phyloP scores from a whole-genome alignment of 106 monocot genomes.

The Dendrobium officinale region DNA sequence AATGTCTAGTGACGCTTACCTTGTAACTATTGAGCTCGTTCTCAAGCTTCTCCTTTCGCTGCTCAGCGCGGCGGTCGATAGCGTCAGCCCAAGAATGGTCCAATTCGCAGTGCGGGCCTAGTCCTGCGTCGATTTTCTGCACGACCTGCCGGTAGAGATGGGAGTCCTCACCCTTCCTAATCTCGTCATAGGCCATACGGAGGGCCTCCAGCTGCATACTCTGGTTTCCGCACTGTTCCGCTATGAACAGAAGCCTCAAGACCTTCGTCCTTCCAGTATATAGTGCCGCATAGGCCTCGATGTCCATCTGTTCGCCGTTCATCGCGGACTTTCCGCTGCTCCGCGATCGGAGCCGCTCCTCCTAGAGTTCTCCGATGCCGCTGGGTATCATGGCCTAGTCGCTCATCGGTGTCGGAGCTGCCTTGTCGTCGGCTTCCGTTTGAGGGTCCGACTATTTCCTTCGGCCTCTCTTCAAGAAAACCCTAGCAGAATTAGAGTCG shows the following conservation, averaged over 20 bases:
- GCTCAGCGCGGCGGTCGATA: slow-evolving; percentile 62
- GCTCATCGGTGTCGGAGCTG: slow-evolving; percentile 13
- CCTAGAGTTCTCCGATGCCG: slow-evolving; percentile 22
- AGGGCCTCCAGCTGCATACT: slow-evolving; percentile 73
- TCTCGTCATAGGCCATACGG: slow-evolving; percentile 90
- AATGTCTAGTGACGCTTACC: slow-evolving; percentile 22
- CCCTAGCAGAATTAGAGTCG: slow-evolving; percentile 11
- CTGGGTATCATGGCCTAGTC: slow-evolving; percentile 35
- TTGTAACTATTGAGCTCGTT: slow-evolving; percentile 83
- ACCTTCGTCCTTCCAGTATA: slow-evolving; percentile 78
- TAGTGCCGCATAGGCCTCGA: slow-evolving; percentile 82
- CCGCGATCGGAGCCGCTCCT: slow-evolving; percentile 4
- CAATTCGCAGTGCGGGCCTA: slow-evolving; percentile 50
- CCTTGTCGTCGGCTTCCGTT: slow-evolving; percentile 76
- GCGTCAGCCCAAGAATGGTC: slow-evolving; percentile 67
- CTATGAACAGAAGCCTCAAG: slow-evolving; percentile 68
- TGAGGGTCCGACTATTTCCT: background rate
- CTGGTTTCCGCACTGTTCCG: slow-evolving; percentile 51
- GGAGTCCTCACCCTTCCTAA: slow-evolving; percentile 80
- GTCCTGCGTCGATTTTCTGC: slow-evolving; percentile 50
- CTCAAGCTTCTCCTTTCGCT: slow-evolving; percentile 78
- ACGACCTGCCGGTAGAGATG: slow-evolving; percentile 61
- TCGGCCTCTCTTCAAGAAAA: background rate
- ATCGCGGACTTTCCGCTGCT: slow-evolving; percentile 19
- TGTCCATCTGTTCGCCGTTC: slow-evolving; percentile 81